A percentile compares a stretch with the other conserved stretches of the same genome.
Evolutionary conservation across 1,284 basidiomycete species (phyloP).

Genomic region (Ceratobasidium sp.): DNA sequence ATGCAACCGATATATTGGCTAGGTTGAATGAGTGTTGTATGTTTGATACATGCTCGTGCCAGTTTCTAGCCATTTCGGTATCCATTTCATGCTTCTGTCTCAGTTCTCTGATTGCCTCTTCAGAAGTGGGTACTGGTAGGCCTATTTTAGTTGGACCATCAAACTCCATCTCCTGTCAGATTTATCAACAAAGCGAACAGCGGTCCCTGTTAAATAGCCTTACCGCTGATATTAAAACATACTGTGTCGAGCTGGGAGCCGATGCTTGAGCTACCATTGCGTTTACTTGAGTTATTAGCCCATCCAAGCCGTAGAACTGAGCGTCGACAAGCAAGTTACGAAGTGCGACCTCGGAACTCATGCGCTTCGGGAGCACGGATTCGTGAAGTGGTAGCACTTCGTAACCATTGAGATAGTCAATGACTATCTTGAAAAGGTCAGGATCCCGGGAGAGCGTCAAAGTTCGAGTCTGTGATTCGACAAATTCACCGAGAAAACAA

Average conservation of each 20-base stretch:
- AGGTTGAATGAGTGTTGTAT: too few species aligned
- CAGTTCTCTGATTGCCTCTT: not conserved
- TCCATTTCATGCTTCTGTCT: not conserved
- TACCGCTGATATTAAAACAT: not conserved
- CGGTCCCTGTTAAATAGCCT: too few species aligned
- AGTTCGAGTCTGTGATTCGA: not conserved
- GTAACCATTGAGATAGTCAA: not conserved
- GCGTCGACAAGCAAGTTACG: not conserved
- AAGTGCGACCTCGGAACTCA: not conserved
- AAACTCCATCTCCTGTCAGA: too few species aligned
- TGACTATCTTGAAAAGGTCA: not conserved
- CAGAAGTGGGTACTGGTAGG: not conserved
- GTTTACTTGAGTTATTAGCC: not conserved
- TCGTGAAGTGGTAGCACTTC: not conserved
- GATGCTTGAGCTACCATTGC: not conserved
- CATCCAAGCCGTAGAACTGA: not conserved
- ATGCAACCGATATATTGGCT: too few species aligned
- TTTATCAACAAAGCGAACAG: too few species aligned
- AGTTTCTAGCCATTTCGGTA: too few species aligned
- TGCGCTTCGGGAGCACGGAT: not conserved
- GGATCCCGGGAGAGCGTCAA: conserved; percentile 1
- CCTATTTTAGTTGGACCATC: not conserved
- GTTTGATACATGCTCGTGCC: too few species aligned
- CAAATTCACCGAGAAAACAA: conserved; percentile 3
- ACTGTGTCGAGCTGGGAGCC: not conserved